Evolutionary conservation across 768 basidiomycete species (phyloP).

Genomic region (Boletus rubropictus): DNA sequence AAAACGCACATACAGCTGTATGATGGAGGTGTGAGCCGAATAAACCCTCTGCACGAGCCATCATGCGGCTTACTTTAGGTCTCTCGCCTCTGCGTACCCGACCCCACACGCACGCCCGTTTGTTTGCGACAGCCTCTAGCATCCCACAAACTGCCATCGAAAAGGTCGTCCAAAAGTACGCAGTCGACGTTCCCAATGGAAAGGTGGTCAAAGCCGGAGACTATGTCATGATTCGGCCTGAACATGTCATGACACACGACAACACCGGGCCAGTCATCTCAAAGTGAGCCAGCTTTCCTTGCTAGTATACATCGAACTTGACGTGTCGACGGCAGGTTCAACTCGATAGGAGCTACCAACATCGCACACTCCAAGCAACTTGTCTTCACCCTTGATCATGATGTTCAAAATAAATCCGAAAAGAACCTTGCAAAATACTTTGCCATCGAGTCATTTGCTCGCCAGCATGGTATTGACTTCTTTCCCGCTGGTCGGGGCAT

Average conservation of each 20-base stretch:
- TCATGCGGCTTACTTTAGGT: conserved; percentile 14
- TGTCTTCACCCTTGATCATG: conserved; percentile 97
- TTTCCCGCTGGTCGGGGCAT: conserved; percentile 97
- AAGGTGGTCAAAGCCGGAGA: conserved; percentile 88
- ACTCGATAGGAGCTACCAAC: conserved; percentile 84
- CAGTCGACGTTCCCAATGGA: conserved; percentile 79
- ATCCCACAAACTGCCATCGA: conserved; percentile 88
- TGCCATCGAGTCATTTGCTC: conserved; percentile 85
- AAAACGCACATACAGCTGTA: too few relatives aligned
- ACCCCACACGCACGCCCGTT: conserved; percentile 10
- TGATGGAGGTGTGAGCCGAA: too few relatives aligned
- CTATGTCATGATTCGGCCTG: conserved; percentile 99
- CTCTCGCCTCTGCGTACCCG: conserved; percentile 8
- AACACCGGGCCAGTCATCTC: conserved; percentile 98
- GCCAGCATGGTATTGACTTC: conserved; percentile 82
- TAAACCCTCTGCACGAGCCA: neutral
- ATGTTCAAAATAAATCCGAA: conserved; percentile 89
- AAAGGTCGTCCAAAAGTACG: conserved; percentile 96
- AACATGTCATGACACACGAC: conserved; percentile 98
- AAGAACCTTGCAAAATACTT: conserved; percentile 93
- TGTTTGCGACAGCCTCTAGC: conserved; percentile 31
- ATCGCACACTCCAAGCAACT: conserved; percentile 78
- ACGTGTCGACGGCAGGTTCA: conserved; percentile 55
- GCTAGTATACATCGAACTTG: neutral
- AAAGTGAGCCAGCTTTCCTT: conserved; percentile 53